These are phyloP conservation scores for Chlorophyllum brunneum DNA, from an alignment of 768 basidiomycete genomes.

Conservation along the genomic window DNA sequence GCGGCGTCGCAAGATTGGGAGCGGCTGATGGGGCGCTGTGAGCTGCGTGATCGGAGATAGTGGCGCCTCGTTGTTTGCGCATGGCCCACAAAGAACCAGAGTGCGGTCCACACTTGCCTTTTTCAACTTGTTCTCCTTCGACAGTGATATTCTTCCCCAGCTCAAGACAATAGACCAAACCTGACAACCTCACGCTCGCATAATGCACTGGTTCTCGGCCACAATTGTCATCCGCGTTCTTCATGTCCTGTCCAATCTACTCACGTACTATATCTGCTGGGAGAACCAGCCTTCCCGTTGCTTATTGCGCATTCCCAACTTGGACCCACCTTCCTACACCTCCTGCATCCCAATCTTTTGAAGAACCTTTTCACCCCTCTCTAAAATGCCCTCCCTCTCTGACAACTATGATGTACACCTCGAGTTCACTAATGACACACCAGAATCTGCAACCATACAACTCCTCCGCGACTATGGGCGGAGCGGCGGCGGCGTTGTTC, in stretches of 20 bases:
- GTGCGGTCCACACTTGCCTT: conserved; percentile 7
- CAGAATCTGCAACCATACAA: conserved; percentile 60
- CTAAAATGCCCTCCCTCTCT: conserved; percentile 53
- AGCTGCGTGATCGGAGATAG: not conserved
- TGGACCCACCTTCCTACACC: conserved; percentile 11
- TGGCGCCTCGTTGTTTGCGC: conserved; percentile 31
- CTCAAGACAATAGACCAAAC: conserved; percentile 26
- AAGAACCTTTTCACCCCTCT: too few species aligned
- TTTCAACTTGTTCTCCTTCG: conserved; percentile 3
- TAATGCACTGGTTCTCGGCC: conserved; percentile 1
- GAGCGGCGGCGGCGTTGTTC: conserved; percentile 46
- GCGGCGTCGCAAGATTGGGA: too few species aligned
- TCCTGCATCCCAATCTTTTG: conserved; percentile 15
- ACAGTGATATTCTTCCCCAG: conserved; percentile 25
- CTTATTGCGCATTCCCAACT: conserved; percentile 7
- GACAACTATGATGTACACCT: conserved; percentile 63
- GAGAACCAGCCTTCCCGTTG: conserved; percentile 1
- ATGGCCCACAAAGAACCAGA: conserved; percentile 18
- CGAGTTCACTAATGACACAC: conserved; percentile 68
- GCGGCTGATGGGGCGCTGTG: too few species aligned
- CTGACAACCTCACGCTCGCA: conserved; percentile 18
- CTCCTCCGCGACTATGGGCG: conserved; percentile 62
- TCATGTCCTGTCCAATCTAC: conserved; percentile 2
- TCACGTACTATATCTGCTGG: conserved; percentile 4
- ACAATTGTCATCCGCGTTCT: conserved; percentile 12